These are phyloP conservation scores for Periconia macrospinosa DNA, from an alignment of 2,329 filamentous ascomycete species.

Conservation along the genomic window DNA sequence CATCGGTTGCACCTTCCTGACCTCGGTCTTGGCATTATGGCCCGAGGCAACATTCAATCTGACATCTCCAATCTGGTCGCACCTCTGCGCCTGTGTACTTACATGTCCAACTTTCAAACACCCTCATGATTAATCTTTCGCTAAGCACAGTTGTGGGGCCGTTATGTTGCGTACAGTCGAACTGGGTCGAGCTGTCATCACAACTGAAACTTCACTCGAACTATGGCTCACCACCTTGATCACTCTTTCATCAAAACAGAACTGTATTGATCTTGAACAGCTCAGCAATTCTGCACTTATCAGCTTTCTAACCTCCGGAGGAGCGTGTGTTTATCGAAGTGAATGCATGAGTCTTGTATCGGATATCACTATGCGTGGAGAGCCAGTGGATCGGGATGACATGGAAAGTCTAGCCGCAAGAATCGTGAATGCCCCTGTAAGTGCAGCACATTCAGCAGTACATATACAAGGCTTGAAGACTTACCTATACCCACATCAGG, in stretches of 20 bases:
- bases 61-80: no score
- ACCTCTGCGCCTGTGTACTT: background rate
- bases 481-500: conserved; percentile 18
- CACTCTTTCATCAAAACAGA: conserved; percentile 33
- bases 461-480: background rate
- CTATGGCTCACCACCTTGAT: conserved; percentile 42
- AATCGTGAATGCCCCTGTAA: conserved; percentile 33
- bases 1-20: conserved; percentile 20
- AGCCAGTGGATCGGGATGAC: conserved; percentile 21
- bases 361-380: conserved; percentile 25
- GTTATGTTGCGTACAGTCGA: conserved; percentile 33
- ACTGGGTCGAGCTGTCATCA: conserved; percentile 39
- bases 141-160: background rate
- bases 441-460: conserved; percentile 2
- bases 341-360: conserved; percentile 35
- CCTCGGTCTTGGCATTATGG: conserved; percentile 20
- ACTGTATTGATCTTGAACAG: conserved; percentile 25
- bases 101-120: no score
- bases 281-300: conserved; percentile 17
- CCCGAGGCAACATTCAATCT: background rate
- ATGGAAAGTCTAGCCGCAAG: conserved; percentile 22
- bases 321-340: conserved; percentile 37
- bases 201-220: conserved; percentile 26
- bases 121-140: conserved; percentile 1
- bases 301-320: conserved; percentile 22